Percentiles rank a stretch among this genome's conserved stretches.
These are phyloP conservation scores for Komagataella populi DNA, from an alignment of 805 yeast species.

Conservation along the genomic window DNA sequence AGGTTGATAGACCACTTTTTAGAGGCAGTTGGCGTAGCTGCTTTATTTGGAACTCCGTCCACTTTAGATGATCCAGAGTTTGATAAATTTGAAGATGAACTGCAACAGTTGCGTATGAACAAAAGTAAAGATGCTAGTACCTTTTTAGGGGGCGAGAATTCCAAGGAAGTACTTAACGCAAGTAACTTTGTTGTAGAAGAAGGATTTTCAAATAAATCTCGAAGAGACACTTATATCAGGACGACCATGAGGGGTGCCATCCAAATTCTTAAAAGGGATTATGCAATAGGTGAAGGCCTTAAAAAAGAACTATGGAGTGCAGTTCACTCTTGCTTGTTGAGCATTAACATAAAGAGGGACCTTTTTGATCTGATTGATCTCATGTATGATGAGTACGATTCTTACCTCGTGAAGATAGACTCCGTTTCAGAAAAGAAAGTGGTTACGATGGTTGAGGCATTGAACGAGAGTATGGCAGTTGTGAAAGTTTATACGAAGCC, in stretches of 20 bases:
- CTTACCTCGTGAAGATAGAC: slow-evolving; percentile 46
- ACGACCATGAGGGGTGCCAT: slow-evolving; percentile 52
- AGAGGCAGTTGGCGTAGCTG: slow-evolving; percentile 49
- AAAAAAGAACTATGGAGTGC: slow-evolving; percentile 53
- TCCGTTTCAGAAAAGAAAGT: slow-evolving; percentile 60
- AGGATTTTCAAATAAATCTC: slow-evolving; percentile 25
- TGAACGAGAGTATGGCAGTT: neutral
- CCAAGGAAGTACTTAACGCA: slow-evolving; percentile 9
- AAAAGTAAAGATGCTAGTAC: slow-evolving; percentile 5
- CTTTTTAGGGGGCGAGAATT: neutral
- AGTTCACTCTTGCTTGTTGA: slow-evolving; percentile 45
- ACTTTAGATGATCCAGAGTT: slow-evolving; percentile 57
- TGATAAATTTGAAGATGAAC: slow-evolving; percentile 4
- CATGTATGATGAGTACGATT: slow-evolving; percentile 46
- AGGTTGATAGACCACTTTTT: slow-evolving; percentile 33
- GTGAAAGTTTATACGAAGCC: neutral
- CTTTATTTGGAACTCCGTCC: slow-evolving; percentile 46
- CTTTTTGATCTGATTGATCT: slow-evolving; percentile 55
- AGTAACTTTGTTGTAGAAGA: slow-evolving; percentile 40
- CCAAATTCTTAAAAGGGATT: slow-evolving; percentile 47
- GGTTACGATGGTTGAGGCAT: slow-evolving; percentile 32
- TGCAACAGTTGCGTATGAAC: slow-evolving; percentile 1
- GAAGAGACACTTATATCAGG: slow-evolving; percentile 56
- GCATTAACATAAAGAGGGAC: slow-evolving; percentile 44
- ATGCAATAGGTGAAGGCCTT: slow-evolving; percentile 43